A percentile compares a stretch with the other conserved stretches of the same genome.
phyloP scores from a whole-genome alignment of 306 rosid species.

The Spatholobus suberectus region DNA sequence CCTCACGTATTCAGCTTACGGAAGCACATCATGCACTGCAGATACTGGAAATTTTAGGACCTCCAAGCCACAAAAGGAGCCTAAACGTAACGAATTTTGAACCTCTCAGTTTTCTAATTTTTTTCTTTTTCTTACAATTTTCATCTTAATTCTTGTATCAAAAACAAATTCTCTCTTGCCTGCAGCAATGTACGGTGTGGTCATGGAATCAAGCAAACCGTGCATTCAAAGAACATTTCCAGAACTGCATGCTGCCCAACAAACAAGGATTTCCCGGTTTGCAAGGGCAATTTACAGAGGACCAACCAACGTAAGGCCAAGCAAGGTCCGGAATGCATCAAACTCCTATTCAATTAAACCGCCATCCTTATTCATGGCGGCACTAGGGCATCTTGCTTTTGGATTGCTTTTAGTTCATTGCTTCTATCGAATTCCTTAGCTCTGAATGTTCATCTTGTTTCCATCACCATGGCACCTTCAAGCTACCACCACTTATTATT shows the following conservation, averaged over 20 bases:
- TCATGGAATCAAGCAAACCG: slow-evolving; percentile 34
- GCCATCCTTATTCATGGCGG: slow-evolving; percentile 34
- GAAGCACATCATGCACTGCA: slow-evolving; percentile 23
- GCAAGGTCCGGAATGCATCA: slow-evolving; percentile 15
- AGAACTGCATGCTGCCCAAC: slow-evolving; percentile 34
- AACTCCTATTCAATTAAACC: slow-evolving; percentile 35
- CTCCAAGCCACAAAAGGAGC: slow-evolving; percentile 33
- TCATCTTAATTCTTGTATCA: slow-evolving; percentile 4
- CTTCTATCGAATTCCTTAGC: slow-evolving; percentile 30
- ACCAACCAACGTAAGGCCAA: slow-evolving; percentile 45
- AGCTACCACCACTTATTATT: neutral
- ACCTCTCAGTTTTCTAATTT: neutral
- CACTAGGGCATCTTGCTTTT: slow-evolving; percentile 28
- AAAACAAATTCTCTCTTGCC: neutral
- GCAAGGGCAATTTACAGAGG: slow-evolving; percentile 46
- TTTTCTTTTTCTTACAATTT: neutral
- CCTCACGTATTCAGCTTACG: slow-evolving; percentile 40
- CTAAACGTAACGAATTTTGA: slow-evolving; percentile 42
- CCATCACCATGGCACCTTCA: neutral
- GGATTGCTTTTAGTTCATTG: slow-evolving; percentile 41
- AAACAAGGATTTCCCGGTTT: neutral
- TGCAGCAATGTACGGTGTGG: slow-evolving; percentile 38
- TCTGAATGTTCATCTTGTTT: neutral
- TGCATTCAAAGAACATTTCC: slow-evolving; percentile 32
- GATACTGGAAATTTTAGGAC: slow-evolving; percentile 1